These are phyloP conservation scores for Backusella morwellensis DNA, from an alignment of 192 early-diverging fungal species.

Conservation along the genomic window DNA sequence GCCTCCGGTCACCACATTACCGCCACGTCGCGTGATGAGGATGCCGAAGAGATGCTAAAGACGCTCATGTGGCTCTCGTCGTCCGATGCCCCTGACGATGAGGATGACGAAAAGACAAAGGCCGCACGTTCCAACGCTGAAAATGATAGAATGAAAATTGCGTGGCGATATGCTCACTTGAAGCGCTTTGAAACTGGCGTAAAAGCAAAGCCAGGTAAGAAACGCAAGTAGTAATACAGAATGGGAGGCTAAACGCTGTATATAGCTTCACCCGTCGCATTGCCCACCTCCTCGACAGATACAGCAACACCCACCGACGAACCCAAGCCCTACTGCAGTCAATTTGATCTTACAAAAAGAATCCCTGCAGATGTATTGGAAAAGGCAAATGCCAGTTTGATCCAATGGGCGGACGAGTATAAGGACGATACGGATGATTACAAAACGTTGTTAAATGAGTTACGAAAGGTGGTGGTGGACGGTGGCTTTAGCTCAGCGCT, in stretches of 20 bases:
- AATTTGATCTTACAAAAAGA: slow-evolving; percentile 83
- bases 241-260: no score
- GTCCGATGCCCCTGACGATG: slow-evolving; percentile 43
- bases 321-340: slow-evolving; percentile 68
- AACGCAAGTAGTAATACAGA: neutral
- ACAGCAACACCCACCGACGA: slow-evolving; percentile 6
- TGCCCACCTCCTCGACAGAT: neutral
- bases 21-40: slow-evolving; percentile 67
- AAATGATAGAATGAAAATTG: slow-evolving; percentile 81
- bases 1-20: slow-evolving; percentile 70
- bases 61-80: slow-evolving; percentile 63
- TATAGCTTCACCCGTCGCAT: slow-evolving; percentile 10
- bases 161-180: slow-evolving; percentile 91
- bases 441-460: slow-evolving; percentile 40
- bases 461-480: slow-evolving; percentile 59
- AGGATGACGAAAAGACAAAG: slow-evolving; percentile 41
- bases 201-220: slow-evolving; percentile 39
- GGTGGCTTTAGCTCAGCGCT: slow-evolving; percentile 53
- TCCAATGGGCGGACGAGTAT: slow-evolving; percentile 33
- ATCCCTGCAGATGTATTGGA: slow-evolving; percentile 62
- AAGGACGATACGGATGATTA: slow-evolving; percentile 38
- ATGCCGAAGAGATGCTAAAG: slow-evolving; percentile 54
- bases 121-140: slow-evolving; percentile 27
- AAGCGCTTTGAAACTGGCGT: slow-evolving; percentile 61
- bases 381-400: slow-evolving; percentile 46